Conservation (phyloP, 371 early-diverging fungal genomes). For the Mucor racemosus region DNA sequence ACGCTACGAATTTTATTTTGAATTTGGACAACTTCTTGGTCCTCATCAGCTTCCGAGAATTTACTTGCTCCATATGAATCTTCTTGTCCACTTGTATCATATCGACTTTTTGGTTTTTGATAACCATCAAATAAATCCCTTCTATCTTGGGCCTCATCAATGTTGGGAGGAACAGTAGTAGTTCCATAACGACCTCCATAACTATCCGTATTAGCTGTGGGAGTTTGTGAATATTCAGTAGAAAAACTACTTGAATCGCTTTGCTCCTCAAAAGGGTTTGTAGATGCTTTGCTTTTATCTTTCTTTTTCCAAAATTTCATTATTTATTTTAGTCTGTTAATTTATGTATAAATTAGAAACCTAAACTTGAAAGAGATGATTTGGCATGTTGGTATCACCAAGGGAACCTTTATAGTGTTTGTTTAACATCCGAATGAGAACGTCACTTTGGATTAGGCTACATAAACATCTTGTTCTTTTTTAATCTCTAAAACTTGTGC, state of each 20-base stretch:
- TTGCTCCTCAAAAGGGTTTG: conserved; percentile 16
- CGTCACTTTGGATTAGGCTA: neutral
- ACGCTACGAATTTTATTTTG: conserved; percentile 65
- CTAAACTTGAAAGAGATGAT: neutral
- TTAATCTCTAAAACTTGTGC: neutral
- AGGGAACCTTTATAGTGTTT: neutral
- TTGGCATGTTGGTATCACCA: conserved; percentile 13
- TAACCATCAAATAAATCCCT: conserved; percentile 29
- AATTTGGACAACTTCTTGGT: conserved; percentile 65
- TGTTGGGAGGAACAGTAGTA: neutral
- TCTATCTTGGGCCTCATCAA: conserved; percentile 25
- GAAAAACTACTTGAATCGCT: neutral
- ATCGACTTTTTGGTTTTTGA: neutral
- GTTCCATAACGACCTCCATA: neutral
- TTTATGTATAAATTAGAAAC: neutral
- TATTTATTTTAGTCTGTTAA: neutral
- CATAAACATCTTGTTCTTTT: neutral
- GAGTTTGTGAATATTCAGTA: conserved; percentile 5
- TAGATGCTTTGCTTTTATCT: conserved; percentile 15
- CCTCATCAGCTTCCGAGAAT: conserved; percentile 58
- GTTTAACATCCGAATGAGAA: conserved; percentile 7
- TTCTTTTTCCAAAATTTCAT: conserved; percentile 34
- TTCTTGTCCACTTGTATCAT: conserved; percentile 17
- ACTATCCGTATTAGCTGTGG: conserved; percentile 3
- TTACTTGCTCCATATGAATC: conserved; percentile 16